A percentile compares a stretch with the other conserved stretches of the same genome.
Evolutionary conservation across 148 eudicot genomes (phyloP).

Genomic region (Heliosperma pusillum): DNA sequence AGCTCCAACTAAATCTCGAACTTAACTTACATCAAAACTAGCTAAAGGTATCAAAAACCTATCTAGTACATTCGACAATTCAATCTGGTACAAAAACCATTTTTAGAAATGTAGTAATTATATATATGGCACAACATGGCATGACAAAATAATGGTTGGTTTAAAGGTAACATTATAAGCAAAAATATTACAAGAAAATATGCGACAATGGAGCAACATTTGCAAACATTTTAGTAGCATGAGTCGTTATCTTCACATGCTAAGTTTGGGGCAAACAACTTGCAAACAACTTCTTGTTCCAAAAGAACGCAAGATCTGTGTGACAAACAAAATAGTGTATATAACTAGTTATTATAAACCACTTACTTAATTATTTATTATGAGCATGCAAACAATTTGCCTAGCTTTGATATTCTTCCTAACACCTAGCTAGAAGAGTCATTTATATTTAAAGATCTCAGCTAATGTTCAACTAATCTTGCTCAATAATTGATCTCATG

Average conservation of each 20-base stretch:
- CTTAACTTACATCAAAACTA: neutral
- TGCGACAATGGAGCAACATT: constrained; percentile 8
- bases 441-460: neutral
- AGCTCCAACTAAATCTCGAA: neutral
- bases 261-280: constrained; percentile 10
- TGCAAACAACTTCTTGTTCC: constrained; percentile 16
- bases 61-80: neutral
- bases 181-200: neutral
- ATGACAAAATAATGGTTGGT: neutral
- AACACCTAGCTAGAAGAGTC: neutral
- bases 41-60: neutral
- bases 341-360: neutral
- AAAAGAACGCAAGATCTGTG: constrained; percentile 22
- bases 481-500: neutral
- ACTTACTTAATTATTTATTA: neutral
- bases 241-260: constrained; percentile 4
- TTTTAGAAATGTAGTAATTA: too few species aligned
- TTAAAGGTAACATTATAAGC: neutral
- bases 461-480: constrained; percentile 11
- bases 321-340: constrained; percentile 22
- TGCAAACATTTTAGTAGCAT: neutral
- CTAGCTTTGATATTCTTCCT: constrained; percentile 18
- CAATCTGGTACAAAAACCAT: neutral
- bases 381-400: neutral
- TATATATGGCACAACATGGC: constrained; percentile 1